A percentile compares a stretch with the other conserved stretches of the same genome.
Evolutionary conservation across 2,329 filamentous ascomycete genomes (phyloP).

Genomic region (Tolypocladium cylindrosporum): DNA sequence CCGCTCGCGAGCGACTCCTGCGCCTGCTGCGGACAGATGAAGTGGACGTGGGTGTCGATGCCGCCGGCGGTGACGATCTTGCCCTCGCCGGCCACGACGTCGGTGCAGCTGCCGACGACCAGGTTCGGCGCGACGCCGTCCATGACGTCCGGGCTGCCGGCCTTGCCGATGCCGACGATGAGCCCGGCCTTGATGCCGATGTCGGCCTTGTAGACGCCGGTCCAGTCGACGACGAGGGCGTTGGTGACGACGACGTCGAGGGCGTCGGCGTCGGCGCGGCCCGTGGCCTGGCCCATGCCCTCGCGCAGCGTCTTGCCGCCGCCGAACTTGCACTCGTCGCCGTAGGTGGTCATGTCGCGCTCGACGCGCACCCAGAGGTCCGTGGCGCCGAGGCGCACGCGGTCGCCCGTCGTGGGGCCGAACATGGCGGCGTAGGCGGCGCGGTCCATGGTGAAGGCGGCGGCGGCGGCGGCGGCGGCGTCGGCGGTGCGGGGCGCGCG

Average conservation of each 20-base stretch:
- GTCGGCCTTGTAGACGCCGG: constrained; percentile 91
- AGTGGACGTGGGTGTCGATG: constrained; percentile 84
- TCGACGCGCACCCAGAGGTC: constrained; percentile 89
- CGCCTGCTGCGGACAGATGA: constrained; percentile 89
- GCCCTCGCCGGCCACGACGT: constrained; percentile 83
- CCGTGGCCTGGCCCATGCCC: constrained; percentile 89
- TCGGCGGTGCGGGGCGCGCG: constrained; percentile 45
- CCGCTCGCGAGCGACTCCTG: constrained; percentile 76
- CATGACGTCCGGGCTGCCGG: constrained; percentile 96
- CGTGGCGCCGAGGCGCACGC: constrained; percentile 72
- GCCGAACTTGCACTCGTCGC: constrained; percentile 91
- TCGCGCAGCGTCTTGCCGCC: constrained; percentile 90
- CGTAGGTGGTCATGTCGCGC: constrained; percentile 72
- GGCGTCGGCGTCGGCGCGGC: constrained; percentile 58
- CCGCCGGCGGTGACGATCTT: constrained; percentile 88
- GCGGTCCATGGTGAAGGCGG: constrained; percentile 57
- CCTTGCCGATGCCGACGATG: constrained; percentile 86
- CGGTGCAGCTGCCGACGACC: constrained; percentile 79
- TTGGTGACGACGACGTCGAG: constrained; percentile 85
- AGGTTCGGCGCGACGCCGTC: constrained; percentile 69
- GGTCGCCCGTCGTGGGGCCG: constrained; percentile 80
- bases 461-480: no score
- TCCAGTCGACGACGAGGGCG: constrained; percentile 82
- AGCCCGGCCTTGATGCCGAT: constrained; percentile 84
- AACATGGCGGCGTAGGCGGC: constrained; percentile 81